Evolutionary conservation across 2,329 filamentous ascomycete genomes (phyloP).

Genomic region (Fusarium sp.): DNA sequence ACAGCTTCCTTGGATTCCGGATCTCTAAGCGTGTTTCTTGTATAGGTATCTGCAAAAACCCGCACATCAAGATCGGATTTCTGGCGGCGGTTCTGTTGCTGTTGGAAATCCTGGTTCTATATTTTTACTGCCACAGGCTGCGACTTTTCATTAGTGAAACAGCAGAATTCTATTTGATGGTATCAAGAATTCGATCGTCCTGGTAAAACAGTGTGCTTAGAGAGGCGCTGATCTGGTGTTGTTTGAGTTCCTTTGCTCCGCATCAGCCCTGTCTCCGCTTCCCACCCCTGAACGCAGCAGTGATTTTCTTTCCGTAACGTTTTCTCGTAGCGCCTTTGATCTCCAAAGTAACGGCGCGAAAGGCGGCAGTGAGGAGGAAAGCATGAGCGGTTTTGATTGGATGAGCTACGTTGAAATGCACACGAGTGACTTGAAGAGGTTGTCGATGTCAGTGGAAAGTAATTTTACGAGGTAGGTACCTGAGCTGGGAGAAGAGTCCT

Average conservation of each 20-base stretch:
- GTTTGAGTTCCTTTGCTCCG: conserved; percentile 39
- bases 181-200: background rate
- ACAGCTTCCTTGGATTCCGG: background rate
- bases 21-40: conserved; percentile 2
- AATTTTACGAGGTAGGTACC: background rate
- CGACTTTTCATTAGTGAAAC: background rate
- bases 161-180: background rate
- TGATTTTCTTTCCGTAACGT: conserved; percentile 23
- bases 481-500: background rate
- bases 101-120: background rate
- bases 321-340: conserved; percentile 13
- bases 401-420: background rate
- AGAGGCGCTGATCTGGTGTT: conserved; percentile 7
- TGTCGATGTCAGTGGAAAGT: background rate
- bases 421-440: background rate
- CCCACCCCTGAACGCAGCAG: conserved; percentile 20
- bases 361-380: conserved; percentile 26
- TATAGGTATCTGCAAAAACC: background rate
- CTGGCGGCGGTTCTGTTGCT: conserved; percentile 1
- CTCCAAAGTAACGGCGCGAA: conserved; percentile 35
- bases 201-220: background rate
- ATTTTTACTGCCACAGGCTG: background rate
- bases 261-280: conserved; percentile 32
- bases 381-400: conserved; percentile 19
- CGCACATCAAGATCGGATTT: conserved; percentile 2